phyloP scores from a whole-genome alignment of 768 basidiomycete genomes.

The Podaxis rugospora region DNA sequence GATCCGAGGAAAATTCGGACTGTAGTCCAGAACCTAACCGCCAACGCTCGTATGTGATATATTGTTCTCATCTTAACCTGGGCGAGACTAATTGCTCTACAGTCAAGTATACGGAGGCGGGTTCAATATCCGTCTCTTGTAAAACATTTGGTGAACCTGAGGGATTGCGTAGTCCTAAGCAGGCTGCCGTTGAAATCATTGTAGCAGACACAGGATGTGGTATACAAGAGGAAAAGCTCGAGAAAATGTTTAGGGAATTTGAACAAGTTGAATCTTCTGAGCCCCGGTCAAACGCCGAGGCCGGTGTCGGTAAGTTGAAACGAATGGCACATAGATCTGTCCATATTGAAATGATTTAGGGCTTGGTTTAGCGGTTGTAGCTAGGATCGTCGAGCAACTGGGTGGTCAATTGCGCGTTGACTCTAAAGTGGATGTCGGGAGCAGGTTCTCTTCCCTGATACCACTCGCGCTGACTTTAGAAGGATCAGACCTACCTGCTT shows the following conservation, averaged over 20 bases:
- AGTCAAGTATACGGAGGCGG: constrained; percentile 72
- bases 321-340: neutral
- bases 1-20: constrained; percentile 72
- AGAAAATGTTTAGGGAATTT: constrained; percentile 76
- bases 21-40: constrained; percentile 73
- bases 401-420: constrained; percentile 78
- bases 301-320: constrained; percentile 42
- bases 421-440: constrained; percentile 61
- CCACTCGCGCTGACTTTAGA: constrained; percentile 47
- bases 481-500: constrained; percentile 12
- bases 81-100: constrained; percentile 3
- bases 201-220: constrained; percentile 74
- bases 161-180: constrained; percentile 38
- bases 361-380: constrained; percentile 76
- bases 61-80: neutral
- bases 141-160: constrained; percentile 45
- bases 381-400: constrained; percentile 74
- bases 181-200: constrained; percentile 61
- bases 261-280: constrained; percentile 65
- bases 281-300: constrained; percentile 28
- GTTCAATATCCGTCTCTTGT: constrained; percentile 59
- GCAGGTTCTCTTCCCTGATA: constrained; percentile 68
- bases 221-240: constrained; percentile 59
- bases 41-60: constrained; percentile 56
- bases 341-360: constrained; percentile 29